phyloP scores from a whole-genome alignment of 352 stramenopile genomes.

The Pythium insidiosum region DNA sequence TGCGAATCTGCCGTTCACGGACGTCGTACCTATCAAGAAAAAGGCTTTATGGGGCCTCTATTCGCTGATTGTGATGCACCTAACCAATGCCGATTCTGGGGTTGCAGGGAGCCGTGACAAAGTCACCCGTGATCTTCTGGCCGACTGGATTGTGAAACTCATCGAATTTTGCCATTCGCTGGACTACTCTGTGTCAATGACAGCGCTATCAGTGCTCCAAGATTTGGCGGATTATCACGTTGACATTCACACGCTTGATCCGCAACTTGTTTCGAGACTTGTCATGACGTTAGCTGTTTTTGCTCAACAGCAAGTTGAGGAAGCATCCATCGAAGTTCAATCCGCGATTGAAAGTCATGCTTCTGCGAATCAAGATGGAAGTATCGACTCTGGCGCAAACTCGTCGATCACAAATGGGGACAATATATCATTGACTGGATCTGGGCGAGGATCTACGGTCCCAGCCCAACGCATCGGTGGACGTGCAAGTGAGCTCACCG shows the following conservation, averaged over 20 bases:
- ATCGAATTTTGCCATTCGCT: slow-evolving; percentile 71
- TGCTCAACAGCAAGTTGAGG: slow-evolving; percentile 81
- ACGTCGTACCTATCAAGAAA: slow-evolving; percentile 76
- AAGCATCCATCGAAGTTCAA: slow-evolving; percentile 82
- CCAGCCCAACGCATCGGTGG: slow-evolving; percentile 3
- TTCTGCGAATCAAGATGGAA: slow-evolving; percentile 8
- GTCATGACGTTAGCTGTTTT: slow-evolving; percentile 84
- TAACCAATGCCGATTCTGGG: slow-evolving; percentile 22
- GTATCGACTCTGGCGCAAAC: slow-evolving; percentile 9
- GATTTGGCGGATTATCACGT: slow-evolving; percentile 72
- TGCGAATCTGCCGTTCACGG: slow-evolving; percentile 57
- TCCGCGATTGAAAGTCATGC: slow-evolving; percentile 53
- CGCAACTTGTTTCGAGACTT: slow-evolving; percentile 64
- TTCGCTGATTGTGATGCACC: slow-evolving; percentile 61
- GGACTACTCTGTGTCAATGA: slow-evolving; percentile 74
- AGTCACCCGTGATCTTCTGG: no score
- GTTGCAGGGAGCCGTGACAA: slow-evolving; percentile 33
- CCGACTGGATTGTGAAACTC: slow-evolving; percentile 73
- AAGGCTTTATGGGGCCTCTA: slow-evolving; percentile 76
- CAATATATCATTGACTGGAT: slow-evolving; percentile 20
- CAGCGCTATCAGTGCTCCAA: slow-evolving; percentile 67
- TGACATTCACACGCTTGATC: slow-evolving; percentile 58
- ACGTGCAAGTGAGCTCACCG: slow-evolving; percentile 8
- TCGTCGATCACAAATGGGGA: slow-evolving; percentile 9
- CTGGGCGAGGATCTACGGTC: slow-evolving; percentile 6